These are phyloP conservation scores for Chloris gayana DNA, from an alignment of 176 grass and related monocot genomes.

Conservation along the genomic window DNA sequence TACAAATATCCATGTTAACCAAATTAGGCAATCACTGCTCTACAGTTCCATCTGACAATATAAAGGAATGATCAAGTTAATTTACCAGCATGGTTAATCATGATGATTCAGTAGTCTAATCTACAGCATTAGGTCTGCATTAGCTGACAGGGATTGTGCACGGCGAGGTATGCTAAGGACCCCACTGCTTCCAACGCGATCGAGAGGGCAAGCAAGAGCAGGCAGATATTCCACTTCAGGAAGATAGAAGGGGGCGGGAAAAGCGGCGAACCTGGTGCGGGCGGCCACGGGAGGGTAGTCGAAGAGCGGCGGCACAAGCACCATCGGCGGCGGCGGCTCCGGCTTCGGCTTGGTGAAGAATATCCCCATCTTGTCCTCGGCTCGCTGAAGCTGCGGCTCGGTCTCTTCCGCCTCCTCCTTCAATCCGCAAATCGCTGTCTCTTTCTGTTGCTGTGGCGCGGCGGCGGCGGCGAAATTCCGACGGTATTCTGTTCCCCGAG, in stretches of 20 bases:
- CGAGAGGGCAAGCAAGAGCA: background rate
- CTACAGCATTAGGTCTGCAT: background rate
- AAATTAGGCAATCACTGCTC: background rate
- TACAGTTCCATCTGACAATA: background rate
- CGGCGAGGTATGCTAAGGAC: background rate
- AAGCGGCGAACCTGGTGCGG: conserved; percentile 69
- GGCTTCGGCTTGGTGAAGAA: conserved; percentile 41
- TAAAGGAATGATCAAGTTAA: background rate
- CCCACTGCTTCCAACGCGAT: background rate
- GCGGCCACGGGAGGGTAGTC: conserved; percentile 91
- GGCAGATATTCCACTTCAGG: background rate
- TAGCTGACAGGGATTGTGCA: background rate
- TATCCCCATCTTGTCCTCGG: conserved; percentile 38
- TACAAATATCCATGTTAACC: background rate
- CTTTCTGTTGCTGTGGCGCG: background rate
- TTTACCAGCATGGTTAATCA: background rate
- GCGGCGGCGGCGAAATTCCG: background rate
- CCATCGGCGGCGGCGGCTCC: conserved; percentile 87
- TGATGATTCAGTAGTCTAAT: background rate
- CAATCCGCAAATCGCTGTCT: background rate
- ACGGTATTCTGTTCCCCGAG: background rate
- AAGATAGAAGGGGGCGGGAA: background rate
- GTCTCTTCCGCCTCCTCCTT: background rate
- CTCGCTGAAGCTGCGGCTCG: background rate
- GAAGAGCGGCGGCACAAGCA: conserved; percentile 95